A percentile compares a stretch with the other conserved stretches of the same genome.
These are phyloP conservation scores for Isoetes taiwanensis DNA, from an alignment of 75 land plant species.

Conservation along the genomic window DNA sequence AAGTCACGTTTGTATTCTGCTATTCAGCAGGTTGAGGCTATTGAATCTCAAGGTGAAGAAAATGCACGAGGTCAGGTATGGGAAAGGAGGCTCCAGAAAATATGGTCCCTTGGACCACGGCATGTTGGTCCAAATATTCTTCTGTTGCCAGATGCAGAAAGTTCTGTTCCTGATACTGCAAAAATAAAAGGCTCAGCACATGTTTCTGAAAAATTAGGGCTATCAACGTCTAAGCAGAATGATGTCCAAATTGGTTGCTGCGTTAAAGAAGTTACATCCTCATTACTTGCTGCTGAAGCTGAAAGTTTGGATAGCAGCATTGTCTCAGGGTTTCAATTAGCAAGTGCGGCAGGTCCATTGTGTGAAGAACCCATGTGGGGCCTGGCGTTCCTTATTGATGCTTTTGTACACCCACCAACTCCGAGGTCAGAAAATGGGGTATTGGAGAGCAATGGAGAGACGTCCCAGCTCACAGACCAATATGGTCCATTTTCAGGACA, in stretches of 20 bases:
- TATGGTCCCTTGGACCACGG: constrained; percentile 84
- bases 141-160: constrained; percentile 26
- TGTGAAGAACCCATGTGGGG: constrained; percentile 99
- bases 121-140: constrained; percentile 80
- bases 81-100: constrained; percentile 36
- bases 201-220: constrained; percentile 56
- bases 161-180: constrained; percentile 5
- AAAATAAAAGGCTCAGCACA: constrained; percentile 41
- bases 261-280: no score
- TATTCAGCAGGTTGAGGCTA: constrained; percentile 20
- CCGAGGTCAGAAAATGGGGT: constrained; percentile 6
- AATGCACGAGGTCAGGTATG: constrained; percentile 31
- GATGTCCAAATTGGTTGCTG: no score
- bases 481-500: constrained; percentile 74
- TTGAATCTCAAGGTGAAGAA: constrained; percentile 21
- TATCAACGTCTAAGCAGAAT: constrained; percentile 17
- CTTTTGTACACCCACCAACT: constrained; percentile 21
- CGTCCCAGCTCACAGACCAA: constrained; percentile 59
- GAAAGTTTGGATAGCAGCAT: constrained; percentile 57
- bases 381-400: constrained; percentile 60
- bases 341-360: constrained; percentile 75
- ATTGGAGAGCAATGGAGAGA: constrained; percentile 12
- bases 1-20: constrained; percentile 53
- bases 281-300: constrained; percentile 25
- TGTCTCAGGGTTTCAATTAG: constrained; percentile 74